Evolutionary conservation across 257 asterid species (phyloP).

Genomic region (Nicotiana noctiflora): DNA sequence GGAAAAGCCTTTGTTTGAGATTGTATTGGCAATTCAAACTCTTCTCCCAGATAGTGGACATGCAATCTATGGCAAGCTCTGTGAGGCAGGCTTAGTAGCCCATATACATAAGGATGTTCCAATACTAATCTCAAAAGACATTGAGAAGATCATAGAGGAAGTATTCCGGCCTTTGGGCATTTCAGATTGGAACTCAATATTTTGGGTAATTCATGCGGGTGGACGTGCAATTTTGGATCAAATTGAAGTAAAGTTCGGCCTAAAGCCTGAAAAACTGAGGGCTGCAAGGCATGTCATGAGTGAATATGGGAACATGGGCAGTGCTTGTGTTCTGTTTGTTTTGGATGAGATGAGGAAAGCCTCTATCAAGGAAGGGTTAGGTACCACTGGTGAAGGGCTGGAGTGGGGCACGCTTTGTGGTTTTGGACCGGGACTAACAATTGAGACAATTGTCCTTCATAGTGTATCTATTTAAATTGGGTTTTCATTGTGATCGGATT

Average conservation of each 20-base stretch:
- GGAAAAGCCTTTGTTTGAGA: constrained; percentile 13
- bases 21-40: constrained; percentile 5
- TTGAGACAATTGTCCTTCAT: too few species aligned
- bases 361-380: neutral
- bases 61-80: neutral
- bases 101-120: constrained; percentile 8
- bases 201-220: constrained; percentile 15
- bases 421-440: too few species aligned
- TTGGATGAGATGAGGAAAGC: constrained; percentile 14
- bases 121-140: constrained; percentile 6
- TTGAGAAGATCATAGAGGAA: neutral
- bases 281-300: neutral
- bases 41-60: constrained; percentile 6
- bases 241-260: constrained; percentile 5
- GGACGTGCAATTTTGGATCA: constrained; percentile 15
- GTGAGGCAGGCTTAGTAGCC: constrained; percentile 6
- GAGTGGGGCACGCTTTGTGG: too few species aligned
- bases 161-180: constrained; percentile 9
- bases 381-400: too few species aligned
- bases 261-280: constrained; percentile 7
- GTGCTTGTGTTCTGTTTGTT: constrained; percentile 6
- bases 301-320: constrained; percentile 7
- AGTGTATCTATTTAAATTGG: too few species aligned
- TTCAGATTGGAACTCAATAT: constrained; percentile 12
- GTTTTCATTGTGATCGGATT: too few species aligned